These are phyloP conservation scores for Raddia distichophylla DNA, from an alignment of 176 grass and related monocot species.

Conservation along the genomic window DNA sequence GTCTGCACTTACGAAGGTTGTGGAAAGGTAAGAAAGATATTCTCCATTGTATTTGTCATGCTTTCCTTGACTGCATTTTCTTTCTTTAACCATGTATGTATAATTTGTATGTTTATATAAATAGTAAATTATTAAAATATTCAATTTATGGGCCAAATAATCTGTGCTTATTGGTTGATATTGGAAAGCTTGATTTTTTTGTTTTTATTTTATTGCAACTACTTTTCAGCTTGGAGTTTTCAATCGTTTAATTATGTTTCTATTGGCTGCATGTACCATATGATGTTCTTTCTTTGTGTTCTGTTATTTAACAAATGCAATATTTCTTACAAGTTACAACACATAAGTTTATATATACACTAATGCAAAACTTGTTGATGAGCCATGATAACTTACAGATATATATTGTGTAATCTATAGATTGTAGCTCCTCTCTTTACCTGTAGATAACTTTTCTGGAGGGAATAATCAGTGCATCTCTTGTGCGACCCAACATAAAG, in stretches of 20 bases:
- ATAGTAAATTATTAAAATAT: not conserved
- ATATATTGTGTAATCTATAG: not conserved
- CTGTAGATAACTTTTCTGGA: not conserved
- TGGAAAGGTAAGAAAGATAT: conserved; percentile 68
- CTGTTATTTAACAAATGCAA: not conserved
- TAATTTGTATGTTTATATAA: conserved; percentile 10
- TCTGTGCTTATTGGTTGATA: conserved; percentile 12
- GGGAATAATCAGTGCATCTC: not conserved
- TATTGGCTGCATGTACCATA: not conserved
- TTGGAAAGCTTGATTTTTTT: not conserved
- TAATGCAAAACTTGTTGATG: conserved; percentile 5
- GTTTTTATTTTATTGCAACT: not conserved
- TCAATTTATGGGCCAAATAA: not conserved
- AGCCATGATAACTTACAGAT: not conserved
- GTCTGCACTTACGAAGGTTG: conserved; percentile 88
- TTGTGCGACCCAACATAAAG: not conserved
- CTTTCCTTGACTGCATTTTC: not conserved
- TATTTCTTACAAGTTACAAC: not conserved
- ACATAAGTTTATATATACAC: not conserved
- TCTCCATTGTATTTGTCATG: conserved; percentile 15
- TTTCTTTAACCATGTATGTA: not conserved
- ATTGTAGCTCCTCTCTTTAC: not conserved
- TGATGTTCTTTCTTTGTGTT: not conserved
- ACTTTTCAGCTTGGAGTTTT: not conserved
- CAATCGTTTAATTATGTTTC: not conserved